A percentile compares a stretch with the other conserved stretches of the same genome.
phyloP scores from a whole-genome alignment of 106 monocot species.

The Vanilla planifolia region DNA sequence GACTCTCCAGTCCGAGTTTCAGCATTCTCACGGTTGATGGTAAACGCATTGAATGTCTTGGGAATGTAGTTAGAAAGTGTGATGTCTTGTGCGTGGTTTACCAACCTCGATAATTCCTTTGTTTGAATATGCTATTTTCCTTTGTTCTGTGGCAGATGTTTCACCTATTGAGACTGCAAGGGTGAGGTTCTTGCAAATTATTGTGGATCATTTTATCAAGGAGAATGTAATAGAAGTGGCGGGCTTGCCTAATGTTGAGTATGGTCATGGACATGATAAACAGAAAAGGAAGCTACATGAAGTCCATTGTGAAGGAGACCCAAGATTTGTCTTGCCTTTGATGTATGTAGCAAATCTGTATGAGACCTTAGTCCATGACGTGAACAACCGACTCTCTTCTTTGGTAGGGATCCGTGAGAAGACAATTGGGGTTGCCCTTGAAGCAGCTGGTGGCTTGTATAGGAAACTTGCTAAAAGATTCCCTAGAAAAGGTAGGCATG shows the following conservation, averaged over 20 bases:
- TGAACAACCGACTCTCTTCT: slow-evolving; percentile 55
- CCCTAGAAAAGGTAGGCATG: slow-evolving; percentile 62
- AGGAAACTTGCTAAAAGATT: slow-evolving; percentile 78
- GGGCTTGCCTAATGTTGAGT: slow-evolving; percentile 31
- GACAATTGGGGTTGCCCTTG: slow-evolving; percentile 93
- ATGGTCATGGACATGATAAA: slow-evolving; percentile 47
- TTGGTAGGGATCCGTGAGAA: slow-evolving; percentile 75
- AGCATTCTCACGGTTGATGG: slow-evolving; percentile 52
- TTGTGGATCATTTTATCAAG: slow-evolving; percentile 74
- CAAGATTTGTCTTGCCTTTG: slow-evolving; percentile 76
- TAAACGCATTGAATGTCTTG: slow-evolving; percentile 10
- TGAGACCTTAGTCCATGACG: slow-evolving; percentile 85
- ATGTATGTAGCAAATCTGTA: slow-evolving; percentile 98
- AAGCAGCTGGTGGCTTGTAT: slow-evolving; percentile 92
- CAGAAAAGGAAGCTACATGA: slow-evolving; percentile 74
- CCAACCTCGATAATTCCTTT: neutral
- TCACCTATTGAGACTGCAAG: slow-evolving; percentile 75
- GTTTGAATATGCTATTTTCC: neutral
- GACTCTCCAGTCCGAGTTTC: slow-evolving; percentile 44
- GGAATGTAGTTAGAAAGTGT: neutral
- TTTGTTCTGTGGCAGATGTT: slow-evolving; percentile 53
- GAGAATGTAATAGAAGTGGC: slow-evolving; percentile 62
- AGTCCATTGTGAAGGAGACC: slow-evolving; percentile 77
- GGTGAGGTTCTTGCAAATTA: slow-evolving; percentile 71
- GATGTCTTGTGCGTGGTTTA: neutral